Percentiles rank a stretch among this genome's conserved stretches.
These are phyloP conservation scores for Phytophthora europaea DNA, from an alignment of 352 stramenopile genomes.

Conservation along the genomic window DNA sequence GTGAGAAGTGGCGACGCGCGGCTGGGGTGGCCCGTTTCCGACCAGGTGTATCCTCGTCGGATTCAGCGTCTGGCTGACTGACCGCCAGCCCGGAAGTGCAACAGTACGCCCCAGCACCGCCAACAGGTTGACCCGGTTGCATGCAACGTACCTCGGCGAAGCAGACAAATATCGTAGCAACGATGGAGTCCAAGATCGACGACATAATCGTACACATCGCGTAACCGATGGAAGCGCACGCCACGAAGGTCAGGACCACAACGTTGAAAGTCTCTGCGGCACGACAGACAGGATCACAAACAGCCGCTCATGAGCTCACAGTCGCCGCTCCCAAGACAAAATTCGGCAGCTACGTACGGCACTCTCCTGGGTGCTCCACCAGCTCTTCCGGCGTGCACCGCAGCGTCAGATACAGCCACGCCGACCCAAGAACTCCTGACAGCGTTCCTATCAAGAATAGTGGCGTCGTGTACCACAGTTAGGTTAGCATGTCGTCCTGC, in stretches of 20 bases:
- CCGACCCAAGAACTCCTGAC: slow-evolving; percentile 80
- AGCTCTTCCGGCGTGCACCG: slow-evolving; percentile 69
- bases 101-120: slow-evolving; percentile 23
- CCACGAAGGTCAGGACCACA: slow-evolving; percentile 78
- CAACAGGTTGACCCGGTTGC: slow-evolving; percentile 17
- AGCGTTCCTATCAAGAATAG: slow-evolving; percentile 54
- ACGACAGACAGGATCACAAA: slow-evolving; percentile 5
- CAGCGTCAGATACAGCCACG: slow-evolving; percentile 77
- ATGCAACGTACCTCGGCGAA: slow-evolving; percentile 80
- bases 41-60: slow-evolving; percentile 46
- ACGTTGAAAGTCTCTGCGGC: slow-evolving; percentile 87
- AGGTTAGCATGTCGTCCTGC: neutral
- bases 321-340: neutral
- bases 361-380: slow-evolving; percentile 49
- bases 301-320: slow-evolving; percentile 11
- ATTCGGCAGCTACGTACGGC: slow-evolving; percentile 56
- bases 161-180: slow-evolving; percentile 90
- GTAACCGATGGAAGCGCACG: slow-evolving; percentile 80
- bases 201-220: slow-evolving; percentile 89
- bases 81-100: slow-evolving; percentile 14
- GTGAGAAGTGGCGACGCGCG: slow-evolving; percentile 30
- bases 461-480: neutral
- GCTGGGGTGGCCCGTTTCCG: slow-evolving; percentile 38
- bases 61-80: slow-evolving; percentile 36
- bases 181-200: slow-evolving; percentile 85